Evolutionary conservation across 805 yeast genomes (phyloP), one percentile per base, ranked within the genome.

Genomic region (Scheffersomyces ergatensis): DNA sequence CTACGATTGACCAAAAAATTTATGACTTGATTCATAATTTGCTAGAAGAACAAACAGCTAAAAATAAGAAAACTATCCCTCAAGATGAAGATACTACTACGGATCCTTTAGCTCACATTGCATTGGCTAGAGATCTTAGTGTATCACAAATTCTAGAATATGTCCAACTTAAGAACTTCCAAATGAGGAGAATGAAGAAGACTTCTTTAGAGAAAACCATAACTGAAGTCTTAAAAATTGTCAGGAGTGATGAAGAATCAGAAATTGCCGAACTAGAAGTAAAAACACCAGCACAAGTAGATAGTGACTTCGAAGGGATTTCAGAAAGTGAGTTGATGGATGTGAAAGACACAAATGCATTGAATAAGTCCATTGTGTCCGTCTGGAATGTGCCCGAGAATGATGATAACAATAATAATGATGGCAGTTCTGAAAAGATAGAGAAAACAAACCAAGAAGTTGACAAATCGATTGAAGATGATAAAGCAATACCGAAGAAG

Each of bases 351-450:
- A 57, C 71, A 2, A 90, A 90, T 51, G 66, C 76, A 3, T 74
- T 89, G 65, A 92, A 92, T 59, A 87, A 83, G 54, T 78, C 84
- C 16, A 84, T 90, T 2, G 85, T 85, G 0, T 72, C 79, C 15
- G 59, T 80, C 36, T 90, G 97, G 97, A 73, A 67, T 25, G 39
- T 40, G 12, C 37, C 37, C 1, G 36, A 33, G 1, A 35, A 32
- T 3, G 48, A 46, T 6, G 27, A 34, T 12, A 39, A 36, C 9
- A 27, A 26, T 13, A 20, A n/a, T 3, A 35, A 42, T 3, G 47
- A 44, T 7, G 42, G 32, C 8, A 40, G 32, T 3, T 21, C 35
- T 5, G 46, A 37, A 3, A 32, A 35, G 24, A 5, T 43, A 34
- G 24, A 21, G 9, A 21, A 7, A 21, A 7, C 24, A 6, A 21